Conservation (phyloP, 2,329 filamentous ascomycete genomes). For the Phoma sp. region DNA sequence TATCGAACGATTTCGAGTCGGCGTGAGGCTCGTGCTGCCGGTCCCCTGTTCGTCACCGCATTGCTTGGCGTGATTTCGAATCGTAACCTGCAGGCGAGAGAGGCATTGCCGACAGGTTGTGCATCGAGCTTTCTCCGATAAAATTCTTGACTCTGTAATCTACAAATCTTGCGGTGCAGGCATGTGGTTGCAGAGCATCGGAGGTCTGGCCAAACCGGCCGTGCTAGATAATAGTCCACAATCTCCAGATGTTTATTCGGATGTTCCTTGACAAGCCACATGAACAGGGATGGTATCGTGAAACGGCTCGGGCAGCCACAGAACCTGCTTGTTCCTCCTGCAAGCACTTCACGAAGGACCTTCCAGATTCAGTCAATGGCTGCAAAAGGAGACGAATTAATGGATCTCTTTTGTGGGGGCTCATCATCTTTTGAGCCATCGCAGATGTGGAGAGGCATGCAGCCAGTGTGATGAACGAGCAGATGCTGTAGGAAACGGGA, state of each 20-base stretch:
- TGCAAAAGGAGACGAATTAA: neutral
- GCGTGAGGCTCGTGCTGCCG: slow-evolving; percentile 26
- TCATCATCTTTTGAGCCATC: neutral
- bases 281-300: slow-evolving; percentile 19
- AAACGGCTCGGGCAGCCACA: slow-evolving; percentile 24
- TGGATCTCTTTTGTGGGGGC: neutral
- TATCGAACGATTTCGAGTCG: slow-evolving; percentile 30
- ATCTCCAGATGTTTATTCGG: slow-evolving; percentile 1
- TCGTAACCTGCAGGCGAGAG: slow-evolving; percentile 33
- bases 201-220: neutral
- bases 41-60: slow-evolving; percentile 30
- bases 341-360: slow-evolving; percentile 1
- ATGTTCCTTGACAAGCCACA: slow-evolving; percentile 16
- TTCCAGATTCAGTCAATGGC: neutral
- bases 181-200: neutral
- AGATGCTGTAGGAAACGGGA: slow-evolving; percentile 17
- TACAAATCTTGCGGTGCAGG: neutral
- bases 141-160: neutral
- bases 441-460: slow-evolving; percentile 22
- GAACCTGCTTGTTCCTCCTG: neutral
- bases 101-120: slow-evolving; percentile 16
- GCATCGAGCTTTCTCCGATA: neutral
- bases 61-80: slow-evolving; percentile 41
- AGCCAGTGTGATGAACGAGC: slow-evolving; percentile 14
- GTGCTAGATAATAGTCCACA: neutral